These are phyloP conservation scores for Capronia epimyces DNA, from an alignment of 2,329 filamentous ascomycete genomes.

Conservation along the genomic window DNA sequence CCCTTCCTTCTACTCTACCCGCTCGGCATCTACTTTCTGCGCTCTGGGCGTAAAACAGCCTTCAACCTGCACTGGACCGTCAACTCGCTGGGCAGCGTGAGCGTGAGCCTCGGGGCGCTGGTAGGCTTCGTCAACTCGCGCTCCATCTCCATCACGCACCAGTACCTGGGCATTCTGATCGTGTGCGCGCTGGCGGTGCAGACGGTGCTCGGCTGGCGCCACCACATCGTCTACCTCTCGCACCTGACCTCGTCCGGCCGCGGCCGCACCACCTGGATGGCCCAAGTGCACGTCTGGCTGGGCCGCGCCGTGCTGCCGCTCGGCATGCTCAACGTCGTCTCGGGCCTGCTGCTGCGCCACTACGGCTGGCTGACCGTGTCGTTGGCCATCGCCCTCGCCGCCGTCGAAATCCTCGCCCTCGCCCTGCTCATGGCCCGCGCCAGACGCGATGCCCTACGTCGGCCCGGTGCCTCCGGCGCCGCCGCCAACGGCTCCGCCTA, in stretches of 20 bases:
- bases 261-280: constrained; percentile 24
- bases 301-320: constrained; percentile 30
- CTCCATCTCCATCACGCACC: constrained; percentile 42
- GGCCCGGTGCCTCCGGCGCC: background rate
- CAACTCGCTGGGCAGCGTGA: constrained; percentile 36
- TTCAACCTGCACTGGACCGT: constrained; percentile 40
- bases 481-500: background rate
- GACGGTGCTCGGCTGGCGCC: constrained; percentile 37
- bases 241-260: constrained; percentile 9
- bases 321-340: constrained; percentile 27
- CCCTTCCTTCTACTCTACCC: constrained; percentile 37
- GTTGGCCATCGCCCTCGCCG: constrained; percentile 19
- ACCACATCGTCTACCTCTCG: constrained; percentile 35
- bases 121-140: constrained; percentile 43
- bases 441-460: constrained; percentile 10
- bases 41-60: constrained; percentile 35
- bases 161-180: constrained; percentile 44
- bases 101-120: constrained; percentile 37
- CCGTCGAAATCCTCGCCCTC: constrained; percentile 23
- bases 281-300: constrained; percentile 30
- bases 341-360: constrained; percentile 26
- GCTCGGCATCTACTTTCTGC: constrained; percentile 35
- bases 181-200: constrained; percentile 35
- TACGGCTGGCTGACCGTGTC: constrained; percentile 27
- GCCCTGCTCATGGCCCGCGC: constrained; percentile 19